A percentile compares a stretch with the other conserved stretches of the same genome.
These are phyloP conservation scores for Myxozyma lipomycoides DNA, from an alignment of 805 yeast species.

Conservation along the genomic window DNA sequence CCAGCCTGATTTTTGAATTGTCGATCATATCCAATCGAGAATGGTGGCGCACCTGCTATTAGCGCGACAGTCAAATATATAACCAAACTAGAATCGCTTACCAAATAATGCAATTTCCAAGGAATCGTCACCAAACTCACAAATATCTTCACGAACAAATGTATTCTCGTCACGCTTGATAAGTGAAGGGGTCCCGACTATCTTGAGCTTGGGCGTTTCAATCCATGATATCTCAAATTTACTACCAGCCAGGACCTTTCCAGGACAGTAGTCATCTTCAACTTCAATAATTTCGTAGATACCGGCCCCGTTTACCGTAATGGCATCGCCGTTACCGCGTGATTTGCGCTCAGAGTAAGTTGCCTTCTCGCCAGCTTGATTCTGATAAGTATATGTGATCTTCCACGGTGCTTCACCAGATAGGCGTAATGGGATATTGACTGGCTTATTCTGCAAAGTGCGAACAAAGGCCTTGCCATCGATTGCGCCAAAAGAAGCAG, in stretches of 20 bases:
- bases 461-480: constrained; percentile 37
- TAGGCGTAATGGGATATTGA: constrained; percentile 56
- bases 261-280: constrained; percentile 52
- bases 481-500: constrained; percentile 45
- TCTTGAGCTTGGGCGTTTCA: constrained; percentile 45
- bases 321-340: constrained; percentile 29
- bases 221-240: constrained; percentile 44
- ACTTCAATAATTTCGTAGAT: constrained; percentile 45
- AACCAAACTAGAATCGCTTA: not conserved
- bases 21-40: constrained; percentile 42
- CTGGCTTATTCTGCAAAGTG: constrained; percentile 51
- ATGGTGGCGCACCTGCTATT: constrained; percentile 48
- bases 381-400: constrained; percentile 31
- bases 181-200: constrained; percentile 37
- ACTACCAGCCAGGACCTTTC: constrained; percentile 38
- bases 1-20: not conserved
- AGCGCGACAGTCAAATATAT: too few relatives aligned
- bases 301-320: constrained; percentile 47
- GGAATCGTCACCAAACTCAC: constrained; percentile 48
- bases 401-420: constrained; percentile 56
- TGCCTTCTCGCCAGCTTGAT: constrained; percentile 4
- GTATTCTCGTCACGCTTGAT: constrained; percentile 31
- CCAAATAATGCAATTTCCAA: constrained; percentile 54
- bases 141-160: constrained; percentile 42
- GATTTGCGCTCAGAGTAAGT: constrained; percentile 3